Evolutionary conservation across 208 protist genomes (phyloP), one percentile per base, ranked within the genome.

Genomic region (Leishmania mexicana): DNA sequence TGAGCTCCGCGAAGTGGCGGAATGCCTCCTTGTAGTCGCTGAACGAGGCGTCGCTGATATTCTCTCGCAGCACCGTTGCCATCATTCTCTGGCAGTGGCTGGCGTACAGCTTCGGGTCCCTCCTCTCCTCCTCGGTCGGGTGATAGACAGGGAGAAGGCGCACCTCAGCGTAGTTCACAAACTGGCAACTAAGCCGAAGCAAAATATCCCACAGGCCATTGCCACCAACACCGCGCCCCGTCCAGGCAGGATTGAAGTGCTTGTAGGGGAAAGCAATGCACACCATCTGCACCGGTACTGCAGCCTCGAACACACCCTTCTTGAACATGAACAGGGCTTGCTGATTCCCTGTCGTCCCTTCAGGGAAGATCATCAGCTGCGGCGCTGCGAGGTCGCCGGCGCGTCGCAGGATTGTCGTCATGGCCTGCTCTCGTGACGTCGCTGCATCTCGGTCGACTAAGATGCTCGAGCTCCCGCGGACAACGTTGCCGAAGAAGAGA

Each of bases 211-310:
- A 75, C 11, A 92, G 51, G 71, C 80, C 87, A 76, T 95, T 96
- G 70, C 95, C 93, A 70, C 93, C 95, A 68, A 88, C 88, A 24
- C 75, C 81, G 10, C 90, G 80, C 24, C 94, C 94, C 28, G 89
- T 96, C 96, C 96, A 98, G 1, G 89, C 90, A 13, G 96, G 89
- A 80, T 97, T 97, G 85, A 97, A 98, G 78, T 97, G 91, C 78
- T 89, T 87, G 84, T 97, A 97, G 1, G 93, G 94, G 62, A 96
- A 97, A 10, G 80, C 81, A 45, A 96, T 79, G 81, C 94, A 97
- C 64, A 98, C 85, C 89, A 97, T 96, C 83, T 98, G 95, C 35
- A 98, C 88, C 35, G 96, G 95, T 70, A 83, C 87, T 38, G 94
- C 95, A 19, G 93, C 81, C 75, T 93, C 94, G 75, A 98, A 97